Evolutionary conservation across 2,329 filamentous ascomycete species (phyloP).

Genomic region (Blumeriella jaapii): DNA sequence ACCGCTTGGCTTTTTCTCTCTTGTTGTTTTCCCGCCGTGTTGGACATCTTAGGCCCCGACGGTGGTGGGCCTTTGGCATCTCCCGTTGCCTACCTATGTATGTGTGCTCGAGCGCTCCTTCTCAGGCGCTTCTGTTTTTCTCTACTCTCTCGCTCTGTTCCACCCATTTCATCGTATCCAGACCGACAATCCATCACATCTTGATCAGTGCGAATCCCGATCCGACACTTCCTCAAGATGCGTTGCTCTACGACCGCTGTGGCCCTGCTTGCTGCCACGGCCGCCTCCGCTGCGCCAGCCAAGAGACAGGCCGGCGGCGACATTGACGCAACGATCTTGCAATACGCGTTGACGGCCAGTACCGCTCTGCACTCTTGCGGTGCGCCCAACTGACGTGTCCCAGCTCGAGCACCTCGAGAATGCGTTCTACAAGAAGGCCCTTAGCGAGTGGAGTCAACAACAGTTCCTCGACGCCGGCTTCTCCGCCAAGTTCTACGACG

Average conservation of each 20-base stretch:
- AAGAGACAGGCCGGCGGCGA: slow-evolving; percentile 18
- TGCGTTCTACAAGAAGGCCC: slow-evolving; percentile 49
- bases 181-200: too few species aligned
- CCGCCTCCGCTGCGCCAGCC: slow-evolving; percentile 11
- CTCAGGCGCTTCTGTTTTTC: too few species aligned
- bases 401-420: slow-evolving; percentile 47
- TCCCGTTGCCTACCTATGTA: too few species aligned
- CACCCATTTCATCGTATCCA: too few species aligned
- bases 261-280: slow-evolving; percentile 10
- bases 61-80: too few species aligned
- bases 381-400: not conserved
- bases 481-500: slow-evolving; percentile 40
- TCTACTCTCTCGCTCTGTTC: too few species aligned
- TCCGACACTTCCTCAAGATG: slow-evolving; percentile 14
- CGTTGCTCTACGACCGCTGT: slow-evolving; percentile 17
- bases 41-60: too few species aligned
- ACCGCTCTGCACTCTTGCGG: slow-evolving; percentile 4
- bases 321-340: slow-evolving; percentile 30
- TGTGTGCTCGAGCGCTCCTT: too few species aligned
- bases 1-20: too few species aligned
- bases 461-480: slow-evolving; percentile 43
- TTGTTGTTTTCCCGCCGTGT: too few species aligned
- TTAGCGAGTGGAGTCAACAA: slow-evolving; percentile 41
- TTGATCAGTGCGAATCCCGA: too few species aligned
- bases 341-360: slow-evolving; percentile 34